Percentiles rank a stretch among this genome's conserved stretches.
Conservation (phyloP, 1,284 basidiomycete genomes). For the Rhodotorula sp. region DNA sequence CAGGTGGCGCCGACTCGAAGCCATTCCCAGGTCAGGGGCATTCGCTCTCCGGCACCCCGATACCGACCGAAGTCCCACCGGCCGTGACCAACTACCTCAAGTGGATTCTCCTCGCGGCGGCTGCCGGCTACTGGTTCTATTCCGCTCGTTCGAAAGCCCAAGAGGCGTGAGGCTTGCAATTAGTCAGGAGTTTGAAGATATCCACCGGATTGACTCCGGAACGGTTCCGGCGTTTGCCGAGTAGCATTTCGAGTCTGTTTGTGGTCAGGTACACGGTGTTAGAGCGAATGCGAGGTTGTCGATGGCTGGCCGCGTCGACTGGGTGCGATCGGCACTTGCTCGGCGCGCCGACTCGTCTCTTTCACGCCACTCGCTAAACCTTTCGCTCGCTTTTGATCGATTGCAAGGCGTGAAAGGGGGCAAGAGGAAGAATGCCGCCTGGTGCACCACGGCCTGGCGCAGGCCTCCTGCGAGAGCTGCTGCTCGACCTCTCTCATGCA, state of each 20-base stretch:
- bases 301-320: too few species aligned
- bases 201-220: too few species aligned
- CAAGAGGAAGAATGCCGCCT: slow-evolving; percentile 6
- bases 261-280: too few species aligned
- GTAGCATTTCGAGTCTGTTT: too few species aligned
- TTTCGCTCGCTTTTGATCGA: neutral
- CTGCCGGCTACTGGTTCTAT: slow-evolving; percentile 10
- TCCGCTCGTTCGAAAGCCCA: slow-evolving; percentile 5
- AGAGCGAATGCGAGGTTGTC: too few species aligned
- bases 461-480: slow-evolving; percentile 13
- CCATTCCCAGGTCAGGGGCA: slow-evolving; percentile 32
- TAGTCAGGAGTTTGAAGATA: too few species aligned
- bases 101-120: slow-evolving; percentile 1
- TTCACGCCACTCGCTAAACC: neutral
- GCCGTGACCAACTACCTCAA: slow-evolving; percentile 8
- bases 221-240: too few species aligned
- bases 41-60: slow-evolving; percentile 21
- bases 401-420: neutral
- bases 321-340: neutral
- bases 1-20: neutral
- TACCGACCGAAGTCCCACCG: slow-evolving; percentile 22
- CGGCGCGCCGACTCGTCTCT: neutral
- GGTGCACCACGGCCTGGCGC: slow-evolving; percentile 5
- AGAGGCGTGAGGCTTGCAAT: neutral
- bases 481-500: slow-evolving; percentile 24